Base-by-base conservation (phyloP, 202 grass and related monocot genomes). In the Thinopyrum obtusiflorum region DNA sequence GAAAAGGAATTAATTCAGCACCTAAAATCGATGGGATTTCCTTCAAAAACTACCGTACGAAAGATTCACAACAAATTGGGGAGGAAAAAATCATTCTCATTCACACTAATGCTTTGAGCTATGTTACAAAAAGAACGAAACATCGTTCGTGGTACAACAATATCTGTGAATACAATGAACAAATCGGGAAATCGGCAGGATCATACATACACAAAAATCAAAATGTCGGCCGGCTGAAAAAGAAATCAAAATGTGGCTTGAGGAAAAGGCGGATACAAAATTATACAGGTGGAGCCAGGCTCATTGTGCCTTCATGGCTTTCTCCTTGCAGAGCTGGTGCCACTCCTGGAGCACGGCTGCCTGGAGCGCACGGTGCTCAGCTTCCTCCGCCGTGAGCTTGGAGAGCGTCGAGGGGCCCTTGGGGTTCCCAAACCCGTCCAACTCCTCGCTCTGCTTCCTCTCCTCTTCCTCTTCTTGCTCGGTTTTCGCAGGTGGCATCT, bases 311-410 rank as follows among this genome's bases (percentile, higher is more conserved):
- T 94, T 98, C 84, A 92, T 28, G 69, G 96, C 89, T 68, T 92
- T 98, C 90, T 95, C 93, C 90, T 95, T 98, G 84, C 88, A 92
- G 40, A 98, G 84, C 82, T 82, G 81, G n/a, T 95, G 91, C 96
- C 96, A 98, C 71, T 95, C 96, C 86, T 98, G 93, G 57, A 98
- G 89, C 81, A 98, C 93, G 4, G 96, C 93, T 6, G 96, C 93
- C 84, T 98, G 93, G 65, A 98, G 89, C 0, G 96, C 93, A 6
- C 96, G 96, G 76, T 98, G 93, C 82, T 98, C 96, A 0, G 93
- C 96, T 77, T 98, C 96, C 79, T 98, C 96, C 0, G 93, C 93
- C 1, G 96, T 98, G 53, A 98, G 89, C 79, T 86, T 94, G 32
- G 93, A 95, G 42, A 98, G 85, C 5, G 93, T 95, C 2, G 93